phyloP scores from a whole-genome alignment of 2,329 filamentous ascomycete genomes.

The Penicillium olsonii region DNA sequence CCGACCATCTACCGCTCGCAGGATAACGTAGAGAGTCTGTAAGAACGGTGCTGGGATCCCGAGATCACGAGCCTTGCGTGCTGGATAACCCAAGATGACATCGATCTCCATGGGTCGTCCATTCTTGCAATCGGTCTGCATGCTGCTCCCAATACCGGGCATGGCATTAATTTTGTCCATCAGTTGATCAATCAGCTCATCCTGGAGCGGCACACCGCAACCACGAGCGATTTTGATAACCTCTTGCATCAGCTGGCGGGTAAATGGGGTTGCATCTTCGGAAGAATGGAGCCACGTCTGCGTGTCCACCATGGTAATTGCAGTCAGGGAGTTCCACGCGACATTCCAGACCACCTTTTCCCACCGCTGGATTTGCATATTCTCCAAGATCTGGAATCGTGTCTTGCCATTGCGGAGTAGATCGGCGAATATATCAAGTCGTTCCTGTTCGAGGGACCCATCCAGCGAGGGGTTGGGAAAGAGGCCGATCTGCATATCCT shows the following conservation, averaged over 20 bases:
- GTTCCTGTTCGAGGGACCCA: conserved; percentile 32
- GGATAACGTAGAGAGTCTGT: conserved; percentile 41
- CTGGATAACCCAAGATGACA: conserved; percentile 48
- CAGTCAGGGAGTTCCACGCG: conserved; percentile 46
- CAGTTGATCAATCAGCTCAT: conserved; percentile 41
- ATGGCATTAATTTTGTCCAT: conserved; percentile 43
- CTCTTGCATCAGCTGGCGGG: conserved; percentile 45
- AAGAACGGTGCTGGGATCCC: conserved; percentile 43
- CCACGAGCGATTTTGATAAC: conserved; percentile 43
- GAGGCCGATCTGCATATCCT: conserved; percentile 58
- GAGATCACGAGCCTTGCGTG: conserved; percentile 42
- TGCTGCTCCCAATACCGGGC: conserved; percentile 46
- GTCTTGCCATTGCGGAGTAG: conserved; percentile 48
- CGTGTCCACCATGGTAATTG: conserved; percentile 46
- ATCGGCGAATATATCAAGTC: conserved; percentile 44
- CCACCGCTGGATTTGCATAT: conserved; percentile 43
- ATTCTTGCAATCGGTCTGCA: conserved; percentile 47
- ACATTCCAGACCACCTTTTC: conserved; percentile 47
- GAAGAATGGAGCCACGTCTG: conserved; percentile 46
- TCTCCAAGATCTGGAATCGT: conserved; percentile 32
- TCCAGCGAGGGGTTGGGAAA: conserved; percentile 45
- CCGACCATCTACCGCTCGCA: conserved; percentile 29
- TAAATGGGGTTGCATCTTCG: conserved; percentile 40
- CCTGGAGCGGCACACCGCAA: conserved; percentile 41
- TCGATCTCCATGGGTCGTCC: conserved; percentile 50